Evolutionary conservation across 139 green algal species (phyloP), one percentile per base, ranked within the genome.

Genomic region (Tetradesmus obliquus): DNA sequence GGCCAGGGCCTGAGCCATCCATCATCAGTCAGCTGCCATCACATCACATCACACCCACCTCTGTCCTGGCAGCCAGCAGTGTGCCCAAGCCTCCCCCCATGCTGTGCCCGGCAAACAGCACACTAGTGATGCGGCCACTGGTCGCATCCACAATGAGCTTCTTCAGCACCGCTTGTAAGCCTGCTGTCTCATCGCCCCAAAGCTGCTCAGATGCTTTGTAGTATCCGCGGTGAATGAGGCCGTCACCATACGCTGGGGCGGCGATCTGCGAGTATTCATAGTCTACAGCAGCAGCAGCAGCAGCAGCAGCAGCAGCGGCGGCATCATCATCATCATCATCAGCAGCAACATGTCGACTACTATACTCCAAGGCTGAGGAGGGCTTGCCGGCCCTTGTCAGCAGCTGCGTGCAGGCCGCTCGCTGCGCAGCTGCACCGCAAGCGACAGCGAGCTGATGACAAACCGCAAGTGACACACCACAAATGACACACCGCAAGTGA

Each of bases 201-300:
- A 83, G 3, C 24, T 83, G 17, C 5, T 83, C 32, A 6, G 79
- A 19, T 55, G 32, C 13, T 3, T 83, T 53, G 10, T 24, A 15
- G 79, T 19, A 57, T 15, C 79, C 79, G 12, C 79, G 54, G 79
- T 55, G 79, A 7, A 83, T 83, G 12, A 83, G 79, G 12, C 79
- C 79, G 20, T 55, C 24, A n/a, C 79, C 79, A 19, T 83, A 83
- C 10, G 79, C 79, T 55, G 79, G 24, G 12, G 10, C 24, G 55
- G 9, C 4, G 6, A 83, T 24, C 3, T 55, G 22, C 4, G 24
- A 55, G 24, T 83, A 83, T 1, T 83, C 32, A 1, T 55, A 83
- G 22, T 55, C 79, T 83, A 19, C 79, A 83, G 24, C 79, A 83
- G 79, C 79, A 83, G 79, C 24, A 83, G 32, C 3, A 83, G 79